Percentiles rank a stretch among this genome's conserved stretches.
These are phyloP conservation scores for Barnettozyma siamensis DNA, from an alignment of 805 yeast genomes.

Conservation along the genomic window DNA sequence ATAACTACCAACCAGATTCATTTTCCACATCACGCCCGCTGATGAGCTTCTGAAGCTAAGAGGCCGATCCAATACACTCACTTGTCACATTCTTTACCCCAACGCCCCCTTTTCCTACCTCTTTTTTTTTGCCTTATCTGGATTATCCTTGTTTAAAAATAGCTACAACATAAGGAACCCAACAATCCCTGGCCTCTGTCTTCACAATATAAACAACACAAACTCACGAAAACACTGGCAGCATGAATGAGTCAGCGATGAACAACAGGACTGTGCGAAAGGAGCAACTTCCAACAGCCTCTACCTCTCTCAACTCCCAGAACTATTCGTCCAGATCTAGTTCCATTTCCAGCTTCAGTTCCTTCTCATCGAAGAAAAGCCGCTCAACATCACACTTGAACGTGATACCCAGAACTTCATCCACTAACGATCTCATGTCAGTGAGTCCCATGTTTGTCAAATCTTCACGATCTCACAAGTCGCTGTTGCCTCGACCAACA, in stretches of 20 bases:
- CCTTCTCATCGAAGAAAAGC: constrained; percentile 12
- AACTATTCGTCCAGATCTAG: neutral
- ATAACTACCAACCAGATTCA: too few relatives aligned
- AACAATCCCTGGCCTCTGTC: too few relatives aligned
- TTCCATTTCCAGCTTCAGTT: constrained; percentile 16
- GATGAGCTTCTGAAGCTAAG: neutral
- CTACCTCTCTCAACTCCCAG: neutral
- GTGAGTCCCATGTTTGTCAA: constrained; percentile 8
- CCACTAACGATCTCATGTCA: constrained; percentile 20
- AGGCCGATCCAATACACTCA: neutral
- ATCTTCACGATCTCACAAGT: neutral
- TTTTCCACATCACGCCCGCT: too few relatives aligned
- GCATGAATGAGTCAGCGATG: too few relatives aligned
- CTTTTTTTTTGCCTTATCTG: too few relatives aligned
- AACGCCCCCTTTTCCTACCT: neutral
- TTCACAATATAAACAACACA: too few relatives aligned
- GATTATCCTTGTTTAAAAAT: neutral
- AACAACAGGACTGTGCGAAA: too few relatives aligned
- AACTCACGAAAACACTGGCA: too few relatives aligned
- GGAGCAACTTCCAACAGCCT: too few relatives aligned
- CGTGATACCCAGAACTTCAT: constrained; percentile 18
- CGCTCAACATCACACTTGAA: constrained; percentile 1
- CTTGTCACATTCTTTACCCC: neutral
- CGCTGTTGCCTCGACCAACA: constrained; percentile 7
- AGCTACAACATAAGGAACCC: neutral